A percentile compares a stretch with the other conserved stretches of the same genome.
Conservation (phyloP, 2,329 filamentous ascomycete genomes). For the Eutypella sp. region DNA sequence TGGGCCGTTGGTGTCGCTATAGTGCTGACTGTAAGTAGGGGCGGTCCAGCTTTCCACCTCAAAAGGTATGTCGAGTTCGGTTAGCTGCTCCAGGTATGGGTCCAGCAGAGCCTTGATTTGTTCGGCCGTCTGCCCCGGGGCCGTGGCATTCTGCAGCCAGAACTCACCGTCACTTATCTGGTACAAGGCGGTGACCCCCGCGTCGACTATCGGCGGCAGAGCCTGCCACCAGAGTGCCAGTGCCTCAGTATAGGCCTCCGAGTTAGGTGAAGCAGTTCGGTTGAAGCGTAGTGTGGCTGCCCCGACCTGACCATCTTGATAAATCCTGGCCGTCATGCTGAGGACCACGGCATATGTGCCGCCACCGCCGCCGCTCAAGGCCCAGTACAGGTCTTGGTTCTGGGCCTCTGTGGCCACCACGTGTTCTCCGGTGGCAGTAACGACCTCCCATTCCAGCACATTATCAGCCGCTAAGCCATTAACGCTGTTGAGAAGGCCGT, state of each 20-base stretch:
- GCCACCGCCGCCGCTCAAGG: constrained; percentile 52
- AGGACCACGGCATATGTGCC: constrained; percentile 54
- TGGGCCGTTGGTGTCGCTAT: neutral
- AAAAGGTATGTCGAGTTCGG: neutral
- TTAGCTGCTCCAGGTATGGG: neutral
- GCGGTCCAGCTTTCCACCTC: neutral
- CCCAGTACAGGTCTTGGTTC: constrained; percentile 59
- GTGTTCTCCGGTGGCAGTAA: constrained; percentile 45
- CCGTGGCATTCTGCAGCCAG: neutral
- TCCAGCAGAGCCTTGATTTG: neutral
- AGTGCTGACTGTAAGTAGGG: neutral
- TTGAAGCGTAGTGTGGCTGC: constrained; percentile 35
- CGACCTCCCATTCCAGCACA: constrained; percentile 49
- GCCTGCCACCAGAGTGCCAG: neutral
- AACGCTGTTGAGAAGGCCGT: constrained; percentile 43
- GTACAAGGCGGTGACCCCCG: neutral
- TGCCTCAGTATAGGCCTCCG: neutral
- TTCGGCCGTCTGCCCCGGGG: neutral
- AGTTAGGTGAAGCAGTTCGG: neutral
- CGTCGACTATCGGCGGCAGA: neutral
- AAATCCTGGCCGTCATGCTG: constrained; percentile 48
- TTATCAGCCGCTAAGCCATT: constrained; percentile 57
- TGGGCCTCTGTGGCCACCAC: constrained; percentile 40
- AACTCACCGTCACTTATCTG: neutral
- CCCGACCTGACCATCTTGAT: constrained; percentile 31